Conservation (phyloP, 345 rosid species). For the Eucalyptus tenuipes region DNA sequence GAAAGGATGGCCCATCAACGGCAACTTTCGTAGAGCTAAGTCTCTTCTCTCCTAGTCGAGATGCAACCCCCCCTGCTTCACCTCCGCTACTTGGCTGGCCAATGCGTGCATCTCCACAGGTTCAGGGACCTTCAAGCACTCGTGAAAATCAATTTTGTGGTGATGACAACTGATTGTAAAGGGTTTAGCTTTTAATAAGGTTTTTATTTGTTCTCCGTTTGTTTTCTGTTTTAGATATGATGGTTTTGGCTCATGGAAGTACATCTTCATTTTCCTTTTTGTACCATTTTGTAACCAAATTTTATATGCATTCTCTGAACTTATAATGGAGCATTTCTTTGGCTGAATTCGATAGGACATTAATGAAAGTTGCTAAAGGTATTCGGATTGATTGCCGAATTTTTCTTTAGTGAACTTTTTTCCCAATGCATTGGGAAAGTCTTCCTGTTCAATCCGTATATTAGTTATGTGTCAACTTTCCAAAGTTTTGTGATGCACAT, state of each 20-base stretch:
- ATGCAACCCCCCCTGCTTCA: conserved; percentile 34
- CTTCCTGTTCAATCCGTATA: not conserved
- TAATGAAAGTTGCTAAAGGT: not conserved
- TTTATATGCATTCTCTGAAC: not conserved
- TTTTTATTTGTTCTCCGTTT: conserved; percentile 22
- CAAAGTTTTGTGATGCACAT: not conserved
- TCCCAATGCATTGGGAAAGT: not conserved
- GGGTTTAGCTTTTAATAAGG: conserved; percentile 48
- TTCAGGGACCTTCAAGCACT: conserved; percentile 12
- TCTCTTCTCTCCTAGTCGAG: conserved; percentile 53
- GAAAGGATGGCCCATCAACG: conserved; percentile 30
- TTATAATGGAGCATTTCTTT: not conserved
- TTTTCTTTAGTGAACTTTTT: not conserved
- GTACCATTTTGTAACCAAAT: conserved; percentile 5
- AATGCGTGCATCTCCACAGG: conserved; percentile 23
- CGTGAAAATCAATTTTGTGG: conserved; percentile 65
- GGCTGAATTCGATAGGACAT: not conserved
- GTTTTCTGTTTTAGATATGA: conserved; percentile 18
- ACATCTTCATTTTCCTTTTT: not conserved
- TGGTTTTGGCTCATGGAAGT: conserved; percentile 20
- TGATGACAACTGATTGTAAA: conserved; percentile 59
- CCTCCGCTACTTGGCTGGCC: conserved; percentile 55
- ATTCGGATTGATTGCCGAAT: not conserved
- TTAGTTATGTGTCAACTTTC: not conserved
- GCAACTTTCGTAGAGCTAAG: conserved; percentile 49